These are phyloP conservation scores for Acrocalymma vagum DNA, from an alignment of 2,329 filamentous ascomycete genomes.

Conservation along the genomic window DNA sequence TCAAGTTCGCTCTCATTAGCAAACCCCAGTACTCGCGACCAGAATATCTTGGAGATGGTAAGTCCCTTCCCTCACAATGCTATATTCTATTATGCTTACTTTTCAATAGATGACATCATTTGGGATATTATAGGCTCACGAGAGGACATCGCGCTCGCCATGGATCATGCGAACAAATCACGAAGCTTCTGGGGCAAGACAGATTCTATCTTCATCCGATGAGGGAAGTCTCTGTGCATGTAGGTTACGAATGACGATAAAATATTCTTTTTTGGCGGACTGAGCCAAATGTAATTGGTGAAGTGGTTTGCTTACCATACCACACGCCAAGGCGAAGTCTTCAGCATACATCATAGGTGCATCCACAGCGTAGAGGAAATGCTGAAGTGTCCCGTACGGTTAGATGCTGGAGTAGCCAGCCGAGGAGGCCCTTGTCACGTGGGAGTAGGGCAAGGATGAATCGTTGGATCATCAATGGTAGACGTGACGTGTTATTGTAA, in stretches of 20 bases:
- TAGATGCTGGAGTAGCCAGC: too few species aligned
- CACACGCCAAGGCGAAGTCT: slow-evolving; percentile 7
- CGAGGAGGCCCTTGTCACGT: too few species aligned
- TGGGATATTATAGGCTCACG: slow-evolving; percentile 50
- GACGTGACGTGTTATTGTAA: too few species aligned
- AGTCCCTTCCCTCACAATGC: slow-evolving; percentile 45
- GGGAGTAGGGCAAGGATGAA: too few species aligned
- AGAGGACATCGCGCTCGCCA: slow-evolving; percentile 55
- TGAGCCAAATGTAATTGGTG: slow-evolving; percentile 5
- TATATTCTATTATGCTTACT: slow-evolving; percentile 12
- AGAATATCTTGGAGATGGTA: slow-evolving; percentile 87
- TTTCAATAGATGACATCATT: slow-evolving; percentile 53
- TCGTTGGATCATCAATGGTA: too few species aligned
- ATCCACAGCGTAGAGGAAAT: too few species aligned
- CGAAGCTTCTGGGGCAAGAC: slow-evolving; percentile 67
- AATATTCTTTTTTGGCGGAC: slow-evolving; percentile 7
- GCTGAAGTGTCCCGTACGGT: too few species aligned
- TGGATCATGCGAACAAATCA: slow-evolving; percentile 71
- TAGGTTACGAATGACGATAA: slow-evolving; percentile 28
- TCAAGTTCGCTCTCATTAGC: slow-evolving; percentile 85
- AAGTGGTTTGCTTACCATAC: slow-evolving; percentile 10
- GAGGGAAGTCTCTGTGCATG: slow-evolving; percentile 20
- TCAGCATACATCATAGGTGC: slow-evolving; percentile 26
- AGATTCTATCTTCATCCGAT: slow-evolving; percentile 71
- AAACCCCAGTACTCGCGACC: slow-evolving; percentile 76